A percentile compares a stretch with the other conserved stretches of the same genome.
Evolutionary conservation across 2,329 filamentous ascomycete species (phyloP).

Genomic region (Magnaporthales sp.): DNA sequence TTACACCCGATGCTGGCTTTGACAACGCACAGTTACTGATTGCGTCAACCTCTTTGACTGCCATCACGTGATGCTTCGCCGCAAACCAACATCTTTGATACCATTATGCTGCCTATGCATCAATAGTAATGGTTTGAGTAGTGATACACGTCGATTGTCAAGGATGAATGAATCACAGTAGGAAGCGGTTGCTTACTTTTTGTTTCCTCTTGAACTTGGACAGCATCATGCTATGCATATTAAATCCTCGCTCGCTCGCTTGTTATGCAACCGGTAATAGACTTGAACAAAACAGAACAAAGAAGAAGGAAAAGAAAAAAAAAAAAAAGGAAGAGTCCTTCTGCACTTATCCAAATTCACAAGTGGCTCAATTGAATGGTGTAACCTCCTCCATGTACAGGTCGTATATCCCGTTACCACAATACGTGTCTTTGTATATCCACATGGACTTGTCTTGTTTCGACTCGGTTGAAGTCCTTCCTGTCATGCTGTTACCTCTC

Average conservation of each 20-base stretch:
- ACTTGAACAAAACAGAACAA: too few relatives aligned
- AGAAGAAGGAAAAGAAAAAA: background rate
- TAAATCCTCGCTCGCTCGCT: background rate
- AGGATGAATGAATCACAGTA: too few relatives aligned
- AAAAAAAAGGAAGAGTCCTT: too few relatives aligned
- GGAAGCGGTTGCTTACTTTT: background rate
- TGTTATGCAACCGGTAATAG: too few relatives aligned
- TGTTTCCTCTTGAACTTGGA: too few relatives aligned
- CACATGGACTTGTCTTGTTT: background rate
- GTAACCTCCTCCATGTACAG: slow-evolving; percentile 4
- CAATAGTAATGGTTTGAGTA: too few relatives aligned
- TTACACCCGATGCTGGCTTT: too few relatives aligned
- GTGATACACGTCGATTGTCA: too few relatives aligned
- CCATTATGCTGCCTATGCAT: background rate
- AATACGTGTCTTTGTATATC: slow-evolving; percentile 4
- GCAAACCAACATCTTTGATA: background rate
- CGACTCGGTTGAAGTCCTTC: background rate
- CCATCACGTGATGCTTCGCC: background rate
- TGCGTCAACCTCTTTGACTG: background rate
- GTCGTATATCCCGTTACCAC: slow-evolving; percentile 4
- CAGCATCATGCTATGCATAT: too few relatives aligned
- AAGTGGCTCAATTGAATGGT: background rate
- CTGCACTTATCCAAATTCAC: background rate
- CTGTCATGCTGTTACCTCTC: background rate
- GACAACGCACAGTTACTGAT: background rate